Conservation (phyloP, 192 early-diverging fungal genomes). For the Backusella mclennaniae region DNA sequence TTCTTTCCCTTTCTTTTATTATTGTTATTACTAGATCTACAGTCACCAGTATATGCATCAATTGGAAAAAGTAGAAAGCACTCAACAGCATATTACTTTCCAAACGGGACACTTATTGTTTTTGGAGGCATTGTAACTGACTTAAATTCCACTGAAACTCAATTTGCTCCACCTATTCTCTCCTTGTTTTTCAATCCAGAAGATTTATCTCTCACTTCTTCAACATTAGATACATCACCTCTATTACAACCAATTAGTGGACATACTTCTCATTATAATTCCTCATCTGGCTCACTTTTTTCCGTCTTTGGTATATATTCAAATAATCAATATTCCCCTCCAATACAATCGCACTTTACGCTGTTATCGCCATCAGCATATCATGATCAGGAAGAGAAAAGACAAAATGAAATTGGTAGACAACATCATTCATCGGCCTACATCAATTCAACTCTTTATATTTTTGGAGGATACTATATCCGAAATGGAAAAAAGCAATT, state of each 20-base stretch:
- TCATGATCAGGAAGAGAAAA: background rate
- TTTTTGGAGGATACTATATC: constrained; percentile 1
- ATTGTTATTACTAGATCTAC: background rate
- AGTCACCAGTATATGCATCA: background rate
- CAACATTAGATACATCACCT: background rate
- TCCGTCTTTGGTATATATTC: background rate
- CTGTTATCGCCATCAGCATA: background rate
- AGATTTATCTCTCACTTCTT: background rate
- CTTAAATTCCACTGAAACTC: background rate
- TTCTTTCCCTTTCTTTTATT: background rate
- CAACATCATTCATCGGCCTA: background rate
- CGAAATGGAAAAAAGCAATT: background rate
- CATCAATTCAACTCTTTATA: background rate
- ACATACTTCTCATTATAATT: constrained; percentile 2
- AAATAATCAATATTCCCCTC: background rate
- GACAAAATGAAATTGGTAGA: background rate
- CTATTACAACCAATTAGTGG: background rate
- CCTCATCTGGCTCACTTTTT: background rate
- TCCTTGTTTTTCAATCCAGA: background rate
- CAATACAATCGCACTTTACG: background rate
- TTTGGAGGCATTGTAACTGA: background rate
- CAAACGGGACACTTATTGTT: background rate
- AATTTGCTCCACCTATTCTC: background rate
- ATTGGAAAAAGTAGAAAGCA: background rate
- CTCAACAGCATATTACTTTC: constrained; percentile 8